Evolutionary conservation across 306 rosid species (phyloP).

Genomic region (Dalbergia cochinchinensis): DNA sequence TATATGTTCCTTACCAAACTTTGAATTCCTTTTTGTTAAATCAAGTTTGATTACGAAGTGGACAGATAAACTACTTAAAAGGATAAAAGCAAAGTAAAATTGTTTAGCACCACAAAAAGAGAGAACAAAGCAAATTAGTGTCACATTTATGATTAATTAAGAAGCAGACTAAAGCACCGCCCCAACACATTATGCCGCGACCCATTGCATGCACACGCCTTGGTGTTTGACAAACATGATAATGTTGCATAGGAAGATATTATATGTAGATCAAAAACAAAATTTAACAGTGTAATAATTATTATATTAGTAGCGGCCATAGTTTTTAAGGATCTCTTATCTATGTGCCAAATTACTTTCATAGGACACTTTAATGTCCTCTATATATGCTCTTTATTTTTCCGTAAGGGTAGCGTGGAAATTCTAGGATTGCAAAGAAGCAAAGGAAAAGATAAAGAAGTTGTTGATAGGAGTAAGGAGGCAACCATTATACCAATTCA

Average conservation of each 20-base stretch:
- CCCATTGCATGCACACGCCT: constrained; percentile 42
- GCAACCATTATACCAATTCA: constrained; percentile 31
- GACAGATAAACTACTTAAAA: constrained; percentile 41
- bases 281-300: background rate
- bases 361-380: background rate
- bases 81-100: background rate
- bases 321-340: background rate
- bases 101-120: constrained; percentile 1
- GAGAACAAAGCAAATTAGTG: background rate
- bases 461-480: constrained; percentile 20
- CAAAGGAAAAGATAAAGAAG: constrained; percentile 23
- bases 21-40: constrained; percentile 39
- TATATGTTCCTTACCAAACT: constrained; percentile 21
- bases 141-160: background rate
- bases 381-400: background rate
- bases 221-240: constrained; percentile 36
- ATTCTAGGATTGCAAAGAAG: constrained; percentile 17
- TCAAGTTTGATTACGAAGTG: constrained; percentile 36
- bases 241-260: constrained; percentile 8
- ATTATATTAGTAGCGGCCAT: background rate
- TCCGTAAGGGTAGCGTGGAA: background rate
- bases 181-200: constrained; percentile 23
- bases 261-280: constrained; percentile 7
- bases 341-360: background rate
- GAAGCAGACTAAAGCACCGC: background rate